These are phyloP conservation scores for Spathaspora sp. DNA, from an alignment of 1,139 yeast species.

Conservation along the genomic window DNA sequence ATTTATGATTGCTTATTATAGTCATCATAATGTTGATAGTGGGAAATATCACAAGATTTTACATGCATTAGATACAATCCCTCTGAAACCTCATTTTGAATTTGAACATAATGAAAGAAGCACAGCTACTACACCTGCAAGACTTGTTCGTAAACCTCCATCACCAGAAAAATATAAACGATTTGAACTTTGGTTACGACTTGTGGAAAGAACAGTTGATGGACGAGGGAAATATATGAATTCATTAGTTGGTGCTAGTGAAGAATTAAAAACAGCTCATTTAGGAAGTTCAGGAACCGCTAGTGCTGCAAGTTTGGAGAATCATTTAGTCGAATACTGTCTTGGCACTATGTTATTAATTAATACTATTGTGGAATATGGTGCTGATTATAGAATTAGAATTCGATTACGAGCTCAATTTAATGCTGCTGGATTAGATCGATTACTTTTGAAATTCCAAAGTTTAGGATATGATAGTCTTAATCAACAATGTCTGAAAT, in stretches of 20 bases:
- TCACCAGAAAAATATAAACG: conserved; percentile 48
- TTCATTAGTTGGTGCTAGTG: conserved; percentile 89
- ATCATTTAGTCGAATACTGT: conserved; percentile 76
- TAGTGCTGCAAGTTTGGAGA: conserved; percentile 44
- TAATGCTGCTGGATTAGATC: conserved; percentile 70
- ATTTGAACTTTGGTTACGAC: conserved; percentile 82
- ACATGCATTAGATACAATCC: conserved; percentile 60
- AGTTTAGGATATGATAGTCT: conserved; percentile 63
- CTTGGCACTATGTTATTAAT: conserved; percentile 75
- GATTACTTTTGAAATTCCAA: conserved; percentile 61
- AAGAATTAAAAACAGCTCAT: conserved; percentile 63
- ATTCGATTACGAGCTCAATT: conserved; percentile 77
- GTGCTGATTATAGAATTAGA: conserved; percentile 64
- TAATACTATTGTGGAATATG: conserved; percentile 67
- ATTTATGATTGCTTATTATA: conserved; percentile 46
- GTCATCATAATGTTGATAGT: conserved; percentile 25
- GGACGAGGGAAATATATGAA: conserved; percentile 86
- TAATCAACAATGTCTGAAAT: conserved; percentile 64
- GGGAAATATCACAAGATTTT: conserved; percentile 64
- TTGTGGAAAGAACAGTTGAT: conserved; percentile 71
- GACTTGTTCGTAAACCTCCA: conserved; percentile 41
- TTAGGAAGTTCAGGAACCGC: conserved; percentile 44
- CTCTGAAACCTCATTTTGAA: conserved; percentile 62
- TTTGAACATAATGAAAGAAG: conserved; percentile 21
- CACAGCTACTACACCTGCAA: conserved; percentile 13